Conservation (phyloP, 805 yeast genomes). For the Starmerella sirachaensis region DNA sequence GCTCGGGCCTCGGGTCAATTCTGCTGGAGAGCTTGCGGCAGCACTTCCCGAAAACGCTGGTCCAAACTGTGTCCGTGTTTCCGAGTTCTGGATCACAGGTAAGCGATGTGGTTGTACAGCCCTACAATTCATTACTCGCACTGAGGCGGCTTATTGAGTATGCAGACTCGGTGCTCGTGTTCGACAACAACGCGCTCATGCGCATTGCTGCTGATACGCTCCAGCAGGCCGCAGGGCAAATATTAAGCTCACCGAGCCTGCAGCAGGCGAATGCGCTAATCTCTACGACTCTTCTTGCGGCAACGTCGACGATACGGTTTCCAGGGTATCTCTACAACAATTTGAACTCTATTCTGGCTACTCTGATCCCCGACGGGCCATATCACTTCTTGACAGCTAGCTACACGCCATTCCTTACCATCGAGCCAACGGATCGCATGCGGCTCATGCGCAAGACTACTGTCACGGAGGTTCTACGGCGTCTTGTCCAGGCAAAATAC, state of each 20-base stretch:
- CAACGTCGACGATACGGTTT: conserved; percentile 78
- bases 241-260: conserved; percentile 40
- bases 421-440: conserved; percentile 33
- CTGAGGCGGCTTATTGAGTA: conserved; percentile 68
- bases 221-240: conserved; percentile 31
- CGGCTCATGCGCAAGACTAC: conserved; percentile 56
- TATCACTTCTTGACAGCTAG: conserved; percentile 64
- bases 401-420: conserved; percentile 65
- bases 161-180: conserved; percentile 79
- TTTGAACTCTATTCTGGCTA: conserved; percentile 64
- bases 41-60: conserved; percentile 66
- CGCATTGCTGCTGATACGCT: conserved; percentile 55
- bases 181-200: conserved; percentile 78
- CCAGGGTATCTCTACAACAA: conserved; percentile 89
- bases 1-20: conserved; percentile 86
- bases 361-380: conserved; percentile 76
- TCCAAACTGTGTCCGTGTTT: conserved; percentile 78
- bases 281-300: conserved; percentile 68
- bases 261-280: conserved; percentile 76
- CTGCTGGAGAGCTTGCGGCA: conserved; percentile 69
- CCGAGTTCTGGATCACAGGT: conserved; percentile 59
- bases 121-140: conserved; percentile 80
- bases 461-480: conserved; percentile 75
- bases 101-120: conserved; percentile 96
- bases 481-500: conserved; percentile 64